Evolutionary conservation across 108 stramenopile species (phyloP), one percentile per base, ranked within the genome.

Genomic region (Cylindrotheca closterium): DNA sequence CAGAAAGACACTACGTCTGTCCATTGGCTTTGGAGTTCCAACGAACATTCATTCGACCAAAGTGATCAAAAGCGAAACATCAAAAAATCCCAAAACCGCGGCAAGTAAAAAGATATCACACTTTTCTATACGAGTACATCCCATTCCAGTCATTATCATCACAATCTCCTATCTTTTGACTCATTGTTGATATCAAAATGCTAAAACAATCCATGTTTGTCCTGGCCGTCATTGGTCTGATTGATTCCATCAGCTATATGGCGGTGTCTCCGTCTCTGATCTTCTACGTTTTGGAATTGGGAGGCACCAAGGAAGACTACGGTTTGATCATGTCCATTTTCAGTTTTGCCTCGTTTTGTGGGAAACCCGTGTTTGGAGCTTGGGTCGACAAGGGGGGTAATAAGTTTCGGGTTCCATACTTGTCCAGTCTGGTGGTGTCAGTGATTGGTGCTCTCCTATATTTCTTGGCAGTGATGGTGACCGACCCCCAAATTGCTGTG

Each of bases 171-270:
- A n/a, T n/a, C n/a, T n/a, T n/a, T n/a, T n/a, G n/a, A n/a, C n/a
- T n/a, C n/a, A n/a, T n/a, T n/a, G n/a, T n/a, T n/a, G n/a, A n/a
- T 7, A 51, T 51, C 51, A 51, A n/a, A 24, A 51, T 51, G 21
- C n/a, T n/a, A 19, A 48, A 64, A 31, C 12, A n/a, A n/a, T 73
- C 51, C 48, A 48, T 77, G 46, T 21, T 80, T 2, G 79, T 79
- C 1, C 65, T 87, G 29, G 73, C 79, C 45, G 23, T 74, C 2
- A 53, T 81, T 31, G 79, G 79, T 23, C 29, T 85, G 25, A 82
- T 85, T 19, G 89, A 90, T 55, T 32, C 79, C 37, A 71, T 91
- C 25, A 83, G 81, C n/a, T 85, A 74, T 56, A 91, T 91, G 89
- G 75, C 83, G 19, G 82, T 87, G 4, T 65, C 84, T 18, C 89